Conservation (phyloP, 192 early-diverging fungal species). For the Diversispora epigaea region DNA sequence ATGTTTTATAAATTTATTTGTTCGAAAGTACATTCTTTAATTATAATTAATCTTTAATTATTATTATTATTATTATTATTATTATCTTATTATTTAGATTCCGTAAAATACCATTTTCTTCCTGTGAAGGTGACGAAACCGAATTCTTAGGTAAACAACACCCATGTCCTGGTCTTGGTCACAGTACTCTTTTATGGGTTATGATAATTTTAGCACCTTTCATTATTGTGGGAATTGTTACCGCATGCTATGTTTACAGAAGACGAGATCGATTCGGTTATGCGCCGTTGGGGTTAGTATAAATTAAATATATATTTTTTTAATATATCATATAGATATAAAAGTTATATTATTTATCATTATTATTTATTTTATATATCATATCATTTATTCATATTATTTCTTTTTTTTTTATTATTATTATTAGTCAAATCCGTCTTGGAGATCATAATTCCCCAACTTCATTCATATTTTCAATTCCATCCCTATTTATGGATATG, state of each 20-base stretch:
- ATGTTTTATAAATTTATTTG: neutral
- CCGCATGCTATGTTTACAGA: neutral
- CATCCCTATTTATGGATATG: constrained; percentile 30
- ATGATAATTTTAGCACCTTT: neutral
- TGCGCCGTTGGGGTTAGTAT: neutral
- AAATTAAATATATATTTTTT: too few species aligned
- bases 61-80: constrained; percentile 52
- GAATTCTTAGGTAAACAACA: neutral
- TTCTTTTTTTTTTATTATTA: neutral
- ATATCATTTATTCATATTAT: neutral
- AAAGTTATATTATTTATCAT: neutral
- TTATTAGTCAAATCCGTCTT: constrained; percentile 16
- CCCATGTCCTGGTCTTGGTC: neutral
- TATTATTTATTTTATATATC: neutral
- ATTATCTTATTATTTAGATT: too few species aligned
- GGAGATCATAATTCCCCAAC: neutral
- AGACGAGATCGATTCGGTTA: neutral
- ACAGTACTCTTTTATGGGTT: neutral
- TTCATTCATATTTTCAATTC: neutral
- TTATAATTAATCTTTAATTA: neutral
- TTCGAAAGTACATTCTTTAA: neutral
- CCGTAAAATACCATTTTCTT: neutral
- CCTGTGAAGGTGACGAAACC: neutral
- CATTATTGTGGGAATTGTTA: neutral
- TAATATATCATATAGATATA: too few species aligned